phyloP scores from a whole-genome alignment of 129 eudicot species.

The Centaurea solstitialis region DNA sequence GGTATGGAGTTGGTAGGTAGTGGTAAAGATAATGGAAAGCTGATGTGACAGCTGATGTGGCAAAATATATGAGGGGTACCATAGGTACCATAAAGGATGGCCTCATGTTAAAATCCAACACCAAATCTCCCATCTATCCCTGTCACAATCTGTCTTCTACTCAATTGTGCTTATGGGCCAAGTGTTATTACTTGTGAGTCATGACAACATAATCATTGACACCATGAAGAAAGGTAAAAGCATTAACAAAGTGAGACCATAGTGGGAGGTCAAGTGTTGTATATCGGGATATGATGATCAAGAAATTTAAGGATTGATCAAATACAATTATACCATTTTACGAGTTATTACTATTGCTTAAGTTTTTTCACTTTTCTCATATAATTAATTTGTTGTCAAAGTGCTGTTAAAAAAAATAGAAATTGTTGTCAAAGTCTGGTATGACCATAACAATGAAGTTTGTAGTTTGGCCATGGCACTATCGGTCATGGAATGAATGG shows the following conservation, averaged over 20 bases:
- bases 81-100: no score
- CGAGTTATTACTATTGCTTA: not conserved
- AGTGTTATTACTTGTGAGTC: not conserved
- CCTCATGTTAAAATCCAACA: not conserved
- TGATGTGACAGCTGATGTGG: no score
- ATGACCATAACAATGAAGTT: no score
- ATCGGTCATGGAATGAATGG: not conserved
- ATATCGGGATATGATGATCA: not conserved
- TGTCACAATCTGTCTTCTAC: not conserved
- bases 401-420: no score
- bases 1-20: no score
- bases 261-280: not conserved
- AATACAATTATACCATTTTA: no score
- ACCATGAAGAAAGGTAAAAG: not conserved
- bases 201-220: not conserved
- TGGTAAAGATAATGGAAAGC: no score
- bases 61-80: no score
- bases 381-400: no score
- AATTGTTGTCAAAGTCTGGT: no score
- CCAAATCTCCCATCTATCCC: not conserved
- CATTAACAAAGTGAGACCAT: not conserved
- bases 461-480: not conserved
- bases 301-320: not conserved
- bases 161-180: not conserved
- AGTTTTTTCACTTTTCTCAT: no score